Evolutionary conservation across 441 rosid genomes (phyloP), one percentile per base, ranked within the genome.

Genomic region (Gossypium aridum): DNA sequence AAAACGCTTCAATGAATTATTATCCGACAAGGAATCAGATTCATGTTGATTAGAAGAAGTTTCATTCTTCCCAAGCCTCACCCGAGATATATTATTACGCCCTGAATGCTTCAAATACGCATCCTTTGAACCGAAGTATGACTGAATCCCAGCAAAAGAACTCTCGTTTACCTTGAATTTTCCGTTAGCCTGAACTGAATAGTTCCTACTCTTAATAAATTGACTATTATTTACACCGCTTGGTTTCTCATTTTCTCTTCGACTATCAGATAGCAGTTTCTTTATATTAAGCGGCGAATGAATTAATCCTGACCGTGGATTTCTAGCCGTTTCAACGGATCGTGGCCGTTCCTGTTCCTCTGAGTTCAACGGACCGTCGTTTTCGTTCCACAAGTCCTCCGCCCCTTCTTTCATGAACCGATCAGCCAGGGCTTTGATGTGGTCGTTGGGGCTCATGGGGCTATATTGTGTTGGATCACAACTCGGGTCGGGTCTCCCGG

Each of bases 381-480:
- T 83, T 54, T 93, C 87, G 31, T 96, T 93, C 98, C 98, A 96
- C 79, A 96, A 76, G 77, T 96, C 98, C 81, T 88, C 94, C 0
- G 98, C 98, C 67, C 97, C 97, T 73, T 84, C 85, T 74, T 84
- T 89, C 87, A 91, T 88, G 87, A 96, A 96, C 72, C 97, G 91
- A 84, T 91, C 97, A 62, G 99, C 97, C 4, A 96, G 80, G 16
- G 87, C 87, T 74, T 86, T 96, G 62, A 93, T 80, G 69, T 91
- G 97, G 47, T 85, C 89, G 23, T 81, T 49, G 2, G 97, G 87
- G 60, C 84, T 87, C 87, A 92, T 79, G 14, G 97, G 89, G 7
- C 75, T 80, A 79, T 89, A 84, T 10, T 74, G 34, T 37, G 54
- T 6, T 16, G 76, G 0, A 28, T 70, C 43, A 1, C 72, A 20